phyloP scores from a whole-genome alignment of 805 yeast genomes.

The Hanseniaspora singularis region DNA sequence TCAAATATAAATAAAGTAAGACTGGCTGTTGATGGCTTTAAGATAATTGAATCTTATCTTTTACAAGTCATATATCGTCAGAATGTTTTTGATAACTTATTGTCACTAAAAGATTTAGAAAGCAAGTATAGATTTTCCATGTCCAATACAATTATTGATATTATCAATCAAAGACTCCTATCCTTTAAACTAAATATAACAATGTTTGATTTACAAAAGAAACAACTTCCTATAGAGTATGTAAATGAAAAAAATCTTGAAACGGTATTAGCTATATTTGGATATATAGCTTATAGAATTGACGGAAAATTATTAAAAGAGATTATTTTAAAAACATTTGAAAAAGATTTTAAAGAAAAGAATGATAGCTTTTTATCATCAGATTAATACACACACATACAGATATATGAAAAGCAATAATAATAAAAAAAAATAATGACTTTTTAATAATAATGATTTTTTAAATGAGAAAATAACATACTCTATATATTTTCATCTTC shows the following conservation, averaged over 20 bases:
- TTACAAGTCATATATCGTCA: neutral
- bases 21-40: neutral
- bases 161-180: neutral
- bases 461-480: neutral
- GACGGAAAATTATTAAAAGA: neutral
- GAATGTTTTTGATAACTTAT: neutral
- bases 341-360: neutral
- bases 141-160: neutral
- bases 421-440: neutral
- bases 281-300: neutral
- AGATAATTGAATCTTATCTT: neutral
- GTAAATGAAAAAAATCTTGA: constrained; percentile 4
- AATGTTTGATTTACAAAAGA: neutral
- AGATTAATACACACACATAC: neutral
- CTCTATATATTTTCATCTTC: constrained; percentile 15
- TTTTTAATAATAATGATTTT: neutral
- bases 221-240: neutral
- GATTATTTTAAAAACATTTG: neutral
- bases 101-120: neutral
- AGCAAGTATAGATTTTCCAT: neutral
- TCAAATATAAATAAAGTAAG: too few species aligned
- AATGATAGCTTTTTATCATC: neutral
- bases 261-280: constrained; percentile 3
- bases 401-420: too few species aligned
- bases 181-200: neutral